Evolutionary conservation across 164 flowering plant genomes (phyloP), one percentile per base, ranked within the genome.

Genomic region (Nymphaea thermarum): DNA sequence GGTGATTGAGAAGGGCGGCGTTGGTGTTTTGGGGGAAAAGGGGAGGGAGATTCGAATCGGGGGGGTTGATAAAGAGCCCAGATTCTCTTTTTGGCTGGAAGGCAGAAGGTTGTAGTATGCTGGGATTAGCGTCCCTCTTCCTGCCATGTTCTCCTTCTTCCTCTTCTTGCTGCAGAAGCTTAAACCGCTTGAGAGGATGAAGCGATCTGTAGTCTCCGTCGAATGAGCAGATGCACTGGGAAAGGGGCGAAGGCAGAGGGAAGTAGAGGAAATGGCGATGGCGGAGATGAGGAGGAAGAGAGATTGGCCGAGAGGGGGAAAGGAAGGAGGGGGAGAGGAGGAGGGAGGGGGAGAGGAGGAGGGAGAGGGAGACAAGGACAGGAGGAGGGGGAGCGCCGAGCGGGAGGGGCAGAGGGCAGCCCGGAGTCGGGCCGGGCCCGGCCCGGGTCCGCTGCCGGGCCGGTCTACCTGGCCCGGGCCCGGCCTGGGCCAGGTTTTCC

Each of bases 81-180:
- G 4, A 90, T 76, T 72, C 98, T 75, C 68, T 93, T 93, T 83
- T 93, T 93, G 44, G 96, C 82, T 0, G 98, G 98, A 63, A 93
- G 76, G 42, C 73, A 82, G 74, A 51, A 82, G 42, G 82, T 47
- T 36, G 77, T 44, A 45, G 64, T 44, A 71, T 43, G 43, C 82
- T 73, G 36, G 6, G 84, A 73, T 43, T 80, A 77, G 66, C 76
- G 82, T 5, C 98, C 77, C 17, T 75, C 18, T 68, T 45, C 41
- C 42, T 25, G 42, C 7, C n/a, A 62, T 0, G 47, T 4, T 11
- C 43, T n/a, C n/a, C n/a, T 4, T 15, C 41, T 43, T 71, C 47
- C 59, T 60, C 62, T 57, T 76, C 66, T 60, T 78, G 74, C 60
- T 86, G 93, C 41, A 80, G 67, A 42, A 85, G 78, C 59, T 80